A percentile compares a stretch with the other conserved stretches of the same genome.
phyloP scores from a whole-genome alignment of 805 yeast genomes.

The Soucietia sequanensis region DNA sequence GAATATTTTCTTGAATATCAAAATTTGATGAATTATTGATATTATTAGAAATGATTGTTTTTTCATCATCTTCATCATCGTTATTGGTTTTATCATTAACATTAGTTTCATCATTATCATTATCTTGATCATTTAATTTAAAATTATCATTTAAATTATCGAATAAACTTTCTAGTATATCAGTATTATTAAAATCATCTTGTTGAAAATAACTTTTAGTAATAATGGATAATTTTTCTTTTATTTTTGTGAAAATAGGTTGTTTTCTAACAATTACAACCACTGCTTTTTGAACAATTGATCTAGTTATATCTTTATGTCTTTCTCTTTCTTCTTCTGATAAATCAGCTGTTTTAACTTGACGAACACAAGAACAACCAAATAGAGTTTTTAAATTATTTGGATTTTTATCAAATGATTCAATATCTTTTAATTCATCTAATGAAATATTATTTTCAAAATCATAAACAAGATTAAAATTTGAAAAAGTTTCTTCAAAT shows the following conservation, averaged over 20 bases:
- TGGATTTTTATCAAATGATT: constrained; percentile 36
- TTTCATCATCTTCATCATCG: constrained; percentile 10
- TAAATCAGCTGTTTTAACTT: constrained; percentile 63
- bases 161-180: constrained; percentile 65
- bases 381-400: constrained; percentile 65
- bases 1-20: background rate
- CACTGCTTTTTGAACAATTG: constrained; percentile 87
- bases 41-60: too few relatives aligned
- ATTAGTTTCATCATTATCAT: constrained; percentile 3
- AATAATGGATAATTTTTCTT: constrained; percentile 86
- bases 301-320: constrained; percentile 70
- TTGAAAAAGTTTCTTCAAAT: constrained; percentile 89
- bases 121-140: constrained; percentile 22
- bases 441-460: constrained; percentile 46
- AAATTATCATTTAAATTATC: constrained; percentile 53
- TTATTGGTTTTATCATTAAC: constrained; percentile 13
- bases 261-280: constrained; percentile 76
- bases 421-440: constrained; percentile 38
- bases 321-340: constrained; percentile 40
- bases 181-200: constrained; percentile 67
- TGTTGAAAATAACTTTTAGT: constrained; percentile 86
- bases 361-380: constrained; percentile 93
- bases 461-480: constrained; percentile 80
- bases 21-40: too few relatives aligned
- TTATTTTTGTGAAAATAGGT: constrained; percentile 85